These are phyloP conservation scores for Juncus inflexus DNA, from an alignment of 176 grass and related monocot species.

Conservation along the genomic window DNA sequence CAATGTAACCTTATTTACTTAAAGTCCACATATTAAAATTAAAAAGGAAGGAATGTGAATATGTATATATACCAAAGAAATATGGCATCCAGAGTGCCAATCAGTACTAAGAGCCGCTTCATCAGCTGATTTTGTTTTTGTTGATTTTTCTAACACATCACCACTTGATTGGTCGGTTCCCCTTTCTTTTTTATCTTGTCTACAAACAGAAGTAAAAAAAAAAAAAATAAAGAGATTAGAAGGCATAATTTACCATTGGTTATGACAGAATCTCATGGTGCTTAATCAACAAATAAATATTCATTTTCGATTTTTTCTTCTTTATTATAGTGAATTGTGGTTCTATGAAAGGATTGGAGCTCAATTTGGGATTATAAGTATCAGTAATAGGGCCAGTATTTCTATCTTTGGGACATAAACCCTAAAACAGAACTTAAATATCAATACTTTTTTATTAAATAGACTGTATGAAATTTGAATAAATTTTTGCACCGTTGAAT, in stretches of 20 bases:
- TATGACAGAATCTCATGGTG: too few species aligned
- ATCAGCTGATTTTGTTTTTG: conserved; percentile 54
- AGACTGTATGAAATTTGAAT: neutral
- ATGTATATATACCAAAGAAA: conserved; percentile 76
- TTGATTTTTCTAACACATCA: conserved; percentile 55
- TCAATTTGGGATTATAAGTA: too few species aligned
- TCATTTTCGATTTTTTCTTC: too few species aligned
- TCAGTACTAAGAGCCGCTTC: conserved; percentile 51
- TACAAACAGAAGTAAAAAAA: conserved; percentile 41
- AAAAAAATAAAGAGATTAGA: neutral
- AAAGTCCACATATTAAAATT: neutral
- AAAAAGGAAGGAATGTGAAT: neutral
- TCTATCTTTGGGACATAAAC: too few species aligned
- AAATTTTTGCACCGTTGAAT: conserved; percentile 64
- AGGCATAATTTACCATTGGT: neutral
- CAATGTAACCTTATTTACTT: too few species aligned
- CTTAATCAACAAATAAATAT: too few species aligned
- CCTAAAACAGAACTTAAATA: too few species aligned
- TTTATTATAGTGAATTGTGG: too few species aligned
- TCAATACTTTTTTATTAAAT: too few species aligned
- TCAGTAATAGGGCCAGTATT: too few species aligned
- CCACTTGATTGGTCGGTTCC: conserved; percentile 50
- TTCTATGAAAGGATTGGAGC: too few species aligned
- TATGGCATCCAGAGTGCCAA: conserved; percentile 95
- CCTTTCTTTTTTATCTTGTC: conserved; percentile 65